Conservation (phyloP, 345 rosid species). For the Excoecaria cochinchinensis region DNA sequence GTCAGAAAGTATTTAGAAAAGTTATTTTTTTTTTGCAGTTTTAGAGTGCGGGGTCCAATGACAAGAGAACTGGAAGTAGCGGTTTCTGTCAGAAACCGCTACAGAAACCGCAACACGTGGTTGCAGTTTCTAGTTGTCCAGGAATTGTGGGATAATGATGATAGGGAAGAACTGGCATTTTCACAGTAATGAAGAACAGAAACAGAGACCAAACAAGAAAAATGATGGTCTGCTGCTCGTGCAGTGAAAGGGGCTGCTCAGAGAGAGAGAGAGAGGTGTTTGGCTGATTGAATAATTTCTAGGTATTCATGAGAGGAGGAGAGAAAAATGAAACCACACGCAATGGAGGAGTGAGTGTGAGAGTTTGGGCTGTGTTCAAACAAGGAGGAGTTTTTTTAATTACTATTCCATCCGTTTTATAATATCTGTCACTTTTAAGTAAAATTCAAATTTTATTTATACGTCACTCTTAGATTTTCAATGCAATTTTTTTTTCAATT, state of each 20-base stretch:
- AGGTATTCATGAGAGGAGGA: neutral
- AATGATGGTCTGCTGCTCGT: neutral
- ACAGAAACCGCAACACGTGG: too few relatives aligned
- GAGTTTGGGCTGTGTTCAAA: neutral
- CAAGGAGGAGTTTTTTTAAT: neutral
- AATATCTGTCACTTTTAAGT: too few relatives aligned
- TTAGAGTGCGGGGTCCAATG: too few relatives aligned
- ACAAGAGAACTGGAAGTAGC: too few relatives aligned
- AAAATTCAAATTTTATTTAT: too few relatives aligned
- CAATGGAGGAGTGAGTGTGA: neutral
- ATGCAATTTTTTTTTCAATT: too few relatives aligned
- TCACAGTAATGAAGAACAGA: neutral
- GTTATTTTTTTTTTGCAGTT: too few relatives aligned
- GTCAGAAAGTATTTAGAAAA: too few relatives aligned
- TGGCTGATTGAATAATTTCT: neutral
- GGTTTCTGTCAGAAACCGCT: too few relatives aligned
- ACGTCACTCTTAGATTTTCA: too few relatives aligned
- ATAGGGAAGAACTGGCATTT: neutral
- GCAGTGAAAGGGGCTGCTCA: conserved; percentile 21
- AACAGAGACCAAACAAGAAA: neutral
- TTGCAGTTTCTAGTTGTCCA: too few relatives aligned
- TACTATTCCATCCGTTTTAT: too few relatives aligned
- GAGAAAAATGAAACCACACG: conserved; percentile 13
- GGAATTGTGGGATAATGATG: neutral
- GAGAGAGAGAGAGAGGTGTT: conserved; percentile 20